Percentiles rank a stretch among this genome's conserved stretches.
Conservation (phyloP, 169 alveolate species). For the Plasmodium knowlesi region DNA sequence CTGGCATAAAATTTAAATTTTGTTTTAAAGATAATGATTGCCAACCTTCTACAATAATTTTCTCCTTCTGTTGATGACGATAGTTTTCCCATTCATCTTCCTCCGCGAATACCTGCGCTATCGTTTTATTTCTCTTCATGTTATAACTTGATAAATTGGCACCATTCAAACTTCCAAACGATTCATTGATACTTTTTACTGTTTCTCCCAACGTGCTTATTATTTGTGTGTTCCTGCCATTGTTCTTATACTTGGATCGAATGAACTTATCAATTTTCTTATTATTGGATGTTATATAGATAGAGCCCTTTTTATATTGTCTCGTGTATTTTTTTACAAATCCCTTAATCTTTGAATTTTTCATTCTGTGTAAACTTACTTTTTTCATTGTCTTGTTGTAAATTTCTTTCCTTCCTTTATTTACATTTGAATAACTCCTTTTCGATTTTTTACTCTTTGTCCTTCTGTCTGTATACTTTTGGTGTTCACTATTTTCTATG, state of each 20-base stretch:
- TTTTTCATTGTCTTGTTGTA: constrained; percentile 34
- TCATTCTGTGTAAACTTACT: constrained; percentile 12
- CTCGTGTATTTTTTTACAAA: constrained; percentile 27
- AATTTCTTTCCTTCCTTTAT: constrained; percentile 11
- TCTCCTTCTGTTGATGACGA: constrained; percentile 74
- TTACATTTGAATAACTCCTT: not conserved
- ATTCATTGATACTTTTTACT: constrained; percentile 23
- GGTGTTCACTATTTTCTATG: not conserved
- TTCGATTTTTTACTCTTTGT: not conserved
- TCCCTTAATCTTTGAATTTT: constrained; percentile 26
- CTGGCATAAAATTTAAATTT: constrained; percentile 81
- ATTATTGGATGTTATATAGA: constrained; percentile 23
- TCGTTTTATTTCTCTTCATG: constrained; percentile 53
- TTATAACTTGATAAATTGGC: constrained; percentile 23
- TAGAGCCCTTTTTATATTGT: constrained; percentile 19
- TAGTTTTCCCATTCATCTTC: constrained; percentile 87
- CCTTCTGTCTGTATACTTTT: not conserved
- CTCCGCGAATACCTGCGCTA: constrained; percentile 82
- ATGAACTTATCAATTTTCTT: constrained; percentile 40
- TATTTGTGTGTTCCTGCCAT: constrained; percentile 28
- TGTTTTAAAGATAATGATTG: constrained; percentile 80
- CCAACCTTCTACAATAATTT: constrained; percentile 83
- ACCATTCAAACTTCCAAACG: constrained; percentile 35
- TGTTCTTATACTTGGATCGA: constrained; percentile 31
- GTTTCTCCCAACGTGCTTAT: constrained; percentile 3